Evolutionary conservation across 2,329 filamentous ascomycete species (phyloP).

Genomic region (Diaporthe capsici): DNA sequence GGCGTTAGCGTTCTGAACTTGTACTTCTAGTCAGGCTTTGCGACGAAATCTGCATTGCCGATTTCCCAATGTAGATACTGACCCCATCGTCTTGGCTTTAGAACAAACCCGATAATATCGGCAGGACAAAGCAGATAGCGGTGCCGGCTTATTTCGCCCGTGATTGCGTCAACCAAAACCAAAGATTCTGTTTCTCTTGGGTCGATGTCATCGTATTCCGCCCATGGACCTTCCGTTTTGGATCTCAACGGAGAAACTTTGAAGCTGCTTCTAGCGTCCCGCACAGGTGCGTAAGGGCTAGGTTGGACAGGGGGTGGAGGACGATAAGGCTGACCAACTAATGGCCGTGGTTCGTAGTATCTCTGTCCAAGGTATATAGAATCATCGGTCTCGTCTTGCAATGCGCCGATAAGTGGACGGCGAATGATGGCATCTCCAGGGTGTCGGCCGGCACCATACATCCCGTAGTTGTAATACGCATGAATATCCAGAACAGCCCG

Average conservation of each 20-base stretch:
- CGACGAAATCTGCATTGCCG: no score
- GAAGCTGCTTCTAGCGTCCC: neutral
- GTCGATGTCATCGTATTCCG: neutral
- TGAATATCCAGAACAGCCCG: neutral
- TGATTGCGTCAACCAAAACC: neutral
- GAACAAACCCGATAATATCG: neutral
- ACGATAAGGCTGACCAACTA: no score
- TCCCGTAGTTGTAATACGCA: neutral
- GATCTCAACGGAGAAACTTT: neutral
- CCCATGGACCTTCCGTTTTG: neutral
- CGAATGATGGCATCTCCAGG: neutral
- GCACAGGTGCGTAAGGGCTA: no score
- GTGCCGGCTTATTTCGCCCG: neutral
- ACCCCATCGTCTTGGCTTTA: conserved; percentile 4
- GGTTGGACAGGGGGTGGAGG: no score
- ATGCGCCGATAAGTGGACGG: neutral
- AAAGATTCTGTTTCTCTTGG: neutral
- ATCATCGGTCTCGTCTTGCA: no score
- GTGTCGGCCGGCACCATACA: neutral
- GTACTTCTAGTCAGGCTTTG: neutral
- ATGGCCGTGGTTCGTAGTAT: no score
- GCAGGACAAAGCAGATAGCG: conserved; percentile 3
- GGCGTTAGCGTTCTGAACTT: neutral
- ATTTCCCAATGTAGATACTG: neutral
- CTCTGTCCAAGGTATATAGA: no score